Conservation (phyloP, 108 stramenopile genomes). For the Skeletonema costatum region DNA sequence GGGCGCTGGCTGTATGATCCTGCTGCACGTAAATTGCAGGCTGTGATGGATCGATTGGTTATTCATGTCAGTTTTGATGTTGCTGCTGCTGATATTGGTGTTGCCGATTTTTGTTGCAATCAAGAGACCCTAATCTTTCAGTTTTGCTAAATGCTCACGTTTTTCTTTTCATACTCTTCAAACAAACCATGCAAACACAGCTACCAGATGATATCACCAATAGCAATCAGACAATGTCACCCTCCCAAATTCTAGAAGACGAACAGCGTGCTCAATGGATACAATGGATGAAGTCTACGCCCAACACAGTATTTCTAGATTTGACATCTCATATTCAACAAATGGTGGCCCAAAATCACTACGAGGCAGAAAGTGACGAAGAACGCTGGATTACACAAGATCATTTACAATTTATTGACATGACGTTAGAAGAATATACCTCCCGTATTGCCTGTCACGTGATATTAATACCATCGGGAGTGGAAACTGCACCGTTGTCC, state of each 20-base stretch:
- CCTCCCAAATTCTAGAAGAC: not conserved
- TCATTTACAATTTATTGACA: slow-evolving; percentile 47
- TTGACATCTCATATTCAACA: slow-evolving; percentile 46
- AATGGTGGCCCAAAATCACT: slow-evolving; percentile 15
- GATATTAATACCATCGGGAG: slow-evolving; percentile 70
- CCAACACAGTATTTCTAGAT: slow-evolving; percentile 69
- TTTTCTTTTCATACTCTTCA: not conserved
- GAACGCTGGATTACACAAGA: slow-evolving; percentile 48
- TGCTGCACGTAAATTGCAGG: slow-evolving; percentile 4
- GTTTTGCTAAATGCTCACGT: not conserved
- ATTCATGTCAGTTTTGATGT: slow-evolving; percentile 13
- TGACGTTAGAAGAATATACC: slow-evolving; percentile 54
- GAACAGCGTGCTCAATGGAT: slow-evolving; percentile 54
- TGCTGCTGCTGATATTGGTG: not conserved
- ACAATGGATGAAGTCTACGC: slow-evolving; percentile 78
- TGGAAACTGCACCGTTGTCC: slow-evolving; percentile 47
- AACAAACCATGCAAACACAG: not conserved
- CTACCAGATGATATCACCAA: not conserved
- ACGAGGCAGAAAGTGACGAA: slow-evolving; percentile 37
- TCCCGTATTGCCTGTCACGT: slow-evolving; percentile 61
- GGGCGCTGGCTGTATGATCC: slow-evolving; percentile 13
- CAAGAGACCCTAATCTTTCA: not conserved
- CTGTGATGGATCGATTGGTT: slow-evolving; percentile 28
- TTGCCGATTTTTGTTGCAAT: not conserved
- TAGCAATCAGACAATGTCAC: not conserved